Base-by-base conservation (phyloP, 306 rosid genomes). In the Medicago arabica region DNA sequence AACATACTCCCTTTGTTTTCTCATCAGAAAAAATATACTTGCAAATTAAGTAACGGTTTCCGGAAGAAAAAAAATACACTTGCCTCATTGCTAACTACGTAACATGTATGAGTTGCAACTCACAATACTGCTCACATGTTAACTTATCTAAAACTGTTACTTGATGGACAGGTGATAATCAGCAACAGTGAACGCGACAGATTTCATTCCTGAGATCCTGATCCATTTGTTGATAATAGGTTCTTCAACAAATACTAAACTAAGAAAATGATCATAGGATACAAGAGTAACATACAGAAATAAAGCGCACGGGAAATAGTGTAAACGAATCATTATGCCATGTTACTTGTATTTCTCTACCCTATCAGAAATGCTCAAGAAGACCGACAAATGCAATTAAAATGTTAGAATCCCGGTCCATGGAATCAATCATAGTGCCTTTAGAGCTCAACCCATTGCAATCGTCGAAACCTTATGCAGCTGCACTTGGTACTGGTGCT, bases 401-500 rank as follows among this genome's bases (percentile, higher is more conserved):
- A 18, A 62, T 55, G 75, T 39, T 23, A 55, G 40, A 77, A 49
- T 71, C 71, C 47, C 39, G 2, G 71, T 18, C 46, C 38, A 9
- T 31, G 70, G 46, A 74, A 59, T 71, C 61, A 66, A 38, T 59
- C 36, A 50, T 69, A 18, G 50, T 16, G 40, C 61, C 60, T 55
- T 17, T 8, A n/a, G 51, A 43, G 43, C 57, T 70, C 75, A 51
- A 39, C 71, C 11, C 47, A 79, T 57, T 38, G 31, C 66, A 64
- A n/a, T 61, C 54, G 10, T 43, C 51, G 38, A 46, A 63, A 78
- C 39, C 19, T 61, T 82, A 82, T 47, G 80, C 80, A 62, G 84
- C 80, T 11, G 88, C 79, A 82, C 80, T 70, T 14, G 86, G 82
- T 50, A 78, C 78, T 0, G 82, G 41, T 51, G 76, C 86, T 8